Conservation (phyloP, 139 green algal genomes). For the Picochlorum sp. region DNA sequence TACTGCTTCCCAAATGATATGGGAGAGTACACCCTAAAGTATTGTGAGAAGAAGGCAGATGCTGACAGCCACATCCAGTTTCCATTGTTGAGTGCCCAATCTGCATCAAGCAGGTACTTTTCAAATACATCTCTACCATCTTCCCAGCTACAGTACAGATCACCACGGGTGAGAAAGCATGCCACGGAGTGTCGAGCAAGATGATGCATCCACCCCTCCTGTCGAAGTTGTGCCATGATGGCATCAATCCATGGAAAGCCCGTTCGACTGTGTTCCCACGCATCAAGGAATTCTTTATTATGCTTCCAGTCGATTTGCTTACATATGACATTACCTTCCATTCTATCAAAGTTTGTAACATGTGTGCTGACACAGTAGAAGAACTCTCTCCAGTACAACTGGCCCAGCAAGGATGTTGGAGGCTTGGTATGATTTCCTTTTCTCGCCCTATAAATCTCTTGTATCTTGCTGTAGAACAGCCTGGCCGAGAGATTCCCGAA, state of each 20-base stretch:
- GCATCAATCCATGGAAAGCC: conserved; percentile 80
- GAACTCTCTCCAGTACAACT: conserved; percentile 76
- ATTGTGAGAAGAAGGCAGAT: conserved; percentile 84
- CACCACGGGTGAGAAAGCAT: conserved; percentile 93
- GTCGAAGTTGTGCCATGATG: conserved; percentile 76
- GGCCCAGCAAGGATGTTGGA: conserved; percentile 67
- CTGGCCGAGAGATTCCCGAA: conserved; percentile 51
- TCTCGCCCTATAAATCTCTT: conserved; percentile 17
- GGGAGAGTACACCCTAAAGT: conserved; percentile 61
- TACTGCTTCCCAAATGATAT: conserved; percentile 89
- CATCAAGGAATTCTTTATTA: conserved; percentile 49
- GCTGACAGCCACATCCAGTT: conserved; percentile 94
- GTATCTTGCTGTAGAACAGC: conserved; percentile 37
- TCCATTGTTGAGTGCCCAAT: conserved; percentile 70
- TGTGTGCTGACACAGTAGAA: conserved; percentile 39
- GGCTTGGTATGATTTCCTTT: conserved; percentile 63
- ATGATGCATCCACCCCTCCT: conserved; percentile 89
- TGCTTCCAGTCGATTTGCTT: conserved; percentile 67
- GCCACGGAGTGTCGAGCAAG: conserved; percentile 82
- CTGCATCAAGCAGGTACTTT: conserved; percentile 76
- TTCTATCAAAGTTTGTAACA: conserved; percentile 74
- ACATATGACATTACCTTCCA: conserved; percentile 86
- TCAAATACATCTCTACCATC: conserved; percentile 82
- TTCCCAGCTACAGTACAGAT: conserved; percentile 64
- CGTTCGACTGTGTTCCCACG: conserved; percentile 57